Evolutionary conservation across 345 rosid genomes (phyloP).

Genomic region (Microthlaspi erraticum): DNA sequence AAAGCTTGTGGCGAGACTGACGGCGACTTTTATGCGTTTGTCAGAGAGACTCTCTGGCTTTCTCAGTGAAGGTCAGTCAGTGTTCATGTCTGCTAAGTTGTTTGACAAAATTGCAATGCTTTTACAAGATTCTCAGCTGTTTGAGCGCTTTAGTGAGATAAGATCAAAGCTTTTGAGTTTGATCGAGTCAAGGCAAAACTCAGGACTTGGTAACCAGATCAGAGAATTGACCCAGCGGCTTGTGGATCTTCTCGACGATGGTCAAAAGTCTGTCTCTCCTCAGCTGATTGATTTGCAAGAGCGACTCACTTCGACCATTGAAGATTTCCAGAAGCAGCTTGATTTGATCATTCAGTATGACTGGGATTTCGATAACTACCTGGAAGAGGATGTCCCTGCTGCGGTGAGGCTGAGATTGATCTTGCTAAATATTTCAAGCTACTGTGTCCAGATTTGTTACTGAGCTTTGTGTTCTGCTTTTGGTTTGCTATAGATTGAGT

Average conservation of each 20-base stretch:
- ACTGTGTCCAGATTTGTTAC: not conserved
- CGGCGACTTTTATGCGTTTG: slow-evolving; percentile 79
- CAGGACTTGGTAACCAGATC: slow-evolving; percentile 73
- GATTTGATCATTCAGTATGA: slow-evolving; percentile 86
- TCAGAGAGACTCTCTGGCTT: slow-evolving; percentile 90
- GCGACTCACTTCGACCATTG: slow-evolving; percentile 75
- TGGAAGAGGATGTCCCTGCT: slow-evolving; percentile 97
- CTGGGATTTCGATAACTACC: slow-evolving; percentile 96
- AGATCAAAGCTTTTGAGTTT: slow-evolving; percentile 68
- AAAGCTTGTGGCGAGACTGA: slow-evolving; percentile 59
- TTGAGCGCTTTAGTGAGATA: slow-evolving; percentile 75
- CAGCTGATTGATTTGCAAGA: slow-evolving; percentile 82
- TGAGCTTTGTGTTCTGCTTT: slow-evolving; percentile 33
- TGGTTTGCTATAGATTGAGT: slow-evolving; percentile 47
- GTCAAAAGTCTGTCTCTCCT: slow-evolving; percentile 82
- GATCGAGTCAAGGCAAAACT: slow-evolving; percentile 76
- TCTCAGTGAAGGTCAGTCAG: slow-evolving; percentile 84
- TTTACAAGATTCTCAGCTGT: slow-evolving; percentile 71
- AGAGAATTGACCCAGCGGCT: slow-evolving; percentile 73
- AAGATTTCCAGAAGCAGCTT: slow-evolving; percentile 92
- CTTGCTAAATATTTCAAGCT: slow-evolving; percentile 7
- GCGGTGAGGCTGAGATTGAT: slow-evolving; percentile 82
- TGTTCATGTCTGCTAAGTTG: slow-evolving; percentile 72
- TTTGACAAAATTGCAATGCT: slow-evolving; percentile 81
- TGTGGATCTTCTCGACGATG: slow-evolving; percentile 78